Evolutionary conservation across 1,139 yeast genomes (phyloP), one percentile per base, ranked within the genome.

Genomic region (Candida sp.): DNA sequence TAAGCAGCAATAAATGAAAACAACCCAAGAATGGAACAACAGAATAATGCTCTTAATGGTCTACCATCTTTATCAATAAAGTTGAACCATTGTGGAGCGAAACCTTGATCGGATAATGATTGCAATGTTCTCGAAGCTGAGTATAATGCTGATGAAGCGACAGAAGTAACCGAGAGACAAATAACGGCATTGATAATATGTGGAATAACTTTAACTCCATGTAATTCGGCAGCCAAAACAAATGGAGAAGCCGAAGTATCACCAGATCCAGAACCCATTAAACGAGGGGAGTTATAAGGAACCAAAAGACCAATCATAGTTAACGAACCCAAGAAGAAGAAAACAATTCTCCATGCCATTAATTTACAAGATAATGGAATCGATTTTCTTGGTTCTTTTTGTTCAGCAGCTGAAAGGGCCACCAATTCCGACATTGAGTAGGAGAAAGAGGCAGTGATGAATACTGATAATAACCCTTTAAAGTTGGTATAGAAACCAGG

Each of bases 91-190:
- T 52, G 54, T 33, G 77, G 77, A 8, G 77, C 77, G 48, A 65
- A 66, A 3, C 70, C 71, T 53, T 71, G 77, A 47, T 66, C 70
- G 15, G 75, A 61, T 53, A 72, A 65, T 6, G 77, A 68, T 47
- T 70, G 71, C 46, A 73, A 66, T 40, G 73, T 63, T 60, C 77
- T 64, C 39, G 74, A 68, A 22, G 73, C 62, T 5, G 76, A 68
- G 56, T 73, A 73, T 58, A 71, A 64, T 29, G 77, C 67, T 19
- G 74, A 65, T 4, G 73, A 66, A 22, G 74, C 77, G 43, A 73
- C 77, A 8, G 76, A 70, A 4, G 75, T 70, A 35, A 73, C 77
- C 5, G 75, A 69, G 46, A 71, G 56, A 48, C 71, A 62, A 50
- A 73, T 73, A 35, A 68, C 75, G 5, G 76, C 63, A 49, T 73